Evolutionary conservation across 1,139 yeast genomes (phyloP), one percentile per base, ranked within the genome.

Genomic region (Debaryomyces coudertii): DNA sequence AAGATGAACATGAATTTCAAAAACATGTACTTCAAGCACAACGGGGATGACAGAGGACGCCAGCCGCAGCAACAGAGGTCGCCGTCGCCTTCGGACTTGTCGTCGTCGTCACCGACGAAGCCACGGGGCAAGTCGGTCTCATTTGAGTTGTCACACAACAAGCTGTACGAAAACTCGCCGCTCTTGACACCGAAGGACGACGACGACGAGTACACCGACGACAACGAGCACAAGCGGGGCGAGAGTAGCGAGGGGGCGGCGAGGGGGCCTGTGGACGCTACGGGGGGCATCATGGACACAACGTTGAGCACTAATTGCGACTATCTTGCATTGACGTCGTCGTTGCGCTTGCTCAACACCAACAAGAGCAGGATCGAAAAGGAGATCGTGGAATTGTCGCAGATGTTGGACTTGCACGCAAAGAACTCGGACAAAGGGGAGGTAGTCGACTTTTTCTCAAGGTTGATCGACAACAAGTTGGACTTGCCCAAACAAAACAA

Each of bases 181-280:
- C 62, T 73, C 34, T 62, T 73, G 47, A 73, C 79, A 1, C 79
- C 79, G 9, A 73, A 71, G 49, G 76, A 73, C 25, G 77, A 73
- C 36, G 75, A 71, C 44, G 71, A 70, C 45, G 71, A 66, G 36
- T 62, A 57, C 39, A 59, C 57, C 29, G 58, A 50, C 5, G 47
- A 48, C 14, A 54, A 44, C 23, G 44, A 24, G 2, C n/a, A n/a
- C n/a, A n/a, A n/a, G n/a, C n/a, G n/a, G 22, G 22, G 43, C n/a
- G 46, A 14, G 14, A 30, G 22, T 22, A 20, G 18, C 20, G 45
- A 37, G 16, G 34, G 31, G 8, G 46, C 37, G 14, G 42, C 12
- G 22, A 38, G 35, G 12, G 51, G 36, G 25, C 8, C 29, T 16
- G 48, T 27, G n/a, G 23, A n/a, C 8, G 42, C 25, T 15, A 18